A percentile compares a stretch with the other conserved stretches of the same genome.
Evolutionary conservation across 805 yeast species (phyloP).

Genomic region (Metschnikowia chrysomelidarum): DNA sequence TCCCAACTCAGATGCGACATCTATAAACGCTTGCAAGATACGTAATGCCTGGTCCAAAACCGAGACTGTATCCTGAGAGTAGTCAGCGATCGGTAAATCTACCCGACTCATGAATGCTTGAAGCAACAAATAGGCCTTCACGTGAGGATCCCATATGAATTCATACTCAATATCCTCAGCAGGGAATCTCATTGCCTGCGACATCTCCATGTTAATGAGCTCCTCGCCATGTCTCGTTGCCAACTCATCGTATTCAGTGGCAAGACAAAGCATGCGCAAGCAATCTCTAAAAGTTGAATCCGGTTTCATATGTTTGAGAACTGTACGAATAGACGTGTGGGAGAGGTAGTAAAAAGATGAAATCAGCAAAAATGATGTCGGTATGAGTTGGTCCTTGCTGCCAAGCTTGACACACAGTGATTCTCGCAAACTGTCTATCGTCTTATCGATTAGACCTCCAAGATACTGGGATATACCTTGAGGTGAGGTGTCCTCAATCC

Average conservation of each 20-base stretch:
- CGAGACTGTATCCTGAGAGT: conserved; percentile 88
- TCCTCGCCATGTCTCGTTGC: conserved; percentile 94
- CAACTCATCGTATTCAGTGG: conserved; percentile 80
- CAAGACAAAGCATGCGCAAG: conserved; percentile 56
- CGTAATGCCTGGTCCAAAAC: conserved; percentile 93
- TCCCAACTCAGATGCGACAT: conserved; percentile 84
- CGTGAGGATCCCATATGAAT: conserved; percentile 84
- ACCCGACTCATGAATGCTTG: conserved; percentile 71
- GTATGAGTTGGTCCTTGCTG: conserved; percentile 48
- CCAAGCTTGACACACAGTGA: conserved; percentile 64
- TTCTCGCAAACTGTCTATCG: conserved; percentile 63
- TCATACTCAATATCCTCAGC: conserved; percentile 57
- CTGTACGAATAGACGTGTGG: conserved; percentile 76
- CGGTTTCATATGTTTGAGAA: conserved; percentile 9
- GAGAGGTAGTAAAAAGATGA: conserved; percentile 92
- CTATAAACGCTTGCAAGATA: conserved; percentile 88
- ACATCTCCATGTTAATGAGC: conserved; percentile 52
- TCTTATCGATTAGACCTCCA: conserved; percentile 63
- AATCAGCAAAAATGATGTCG: conserved; percentile 82
- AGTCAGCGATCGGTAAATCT: conserved; percentile 92
- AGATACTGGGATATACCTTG: conserved; percentile 58
- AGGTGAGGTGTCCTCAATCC: conserved; percentile 58
- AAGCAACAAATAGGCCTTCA: conserved; percentile 66
- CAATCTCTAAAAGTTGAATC: conserved; percentile 54
- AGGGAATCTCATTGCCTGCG: conserved; percentile 58